Evolutionary conservation across 2,329 filamentous ascomycete species (phyloP).

Genomic region (Neophaeococcomyces mojaviensis): DNA sequence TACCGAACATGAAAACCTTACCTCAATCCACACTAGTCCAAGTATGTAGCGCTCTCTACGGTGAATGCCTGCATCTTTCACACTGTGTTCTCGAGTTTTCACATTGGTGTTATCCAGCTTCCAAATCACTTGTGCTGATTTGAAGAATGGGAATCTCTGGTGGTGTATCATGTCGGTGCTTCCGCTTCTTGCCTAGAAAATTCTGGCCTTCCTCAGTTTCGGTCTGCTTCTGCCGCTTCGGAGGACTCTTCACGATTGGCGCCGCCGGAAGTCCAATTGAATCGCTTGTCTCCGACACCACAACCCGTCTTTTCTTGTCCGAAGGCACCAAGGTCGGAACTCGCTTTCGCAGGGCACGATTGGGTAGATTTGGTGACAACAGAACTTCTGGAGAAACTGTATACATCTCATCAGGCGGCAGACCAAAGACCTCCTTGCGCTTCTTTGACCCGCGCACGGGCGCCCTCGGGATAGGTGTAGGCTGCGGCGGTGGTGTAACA

Average conservation of each 20-base stretch:
- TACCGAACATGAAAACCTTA: too few species aligned
- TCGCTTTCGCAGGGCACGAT: neutral
- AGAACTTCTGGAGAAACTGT: neutral
- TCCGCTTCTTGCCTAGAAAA: neutral
- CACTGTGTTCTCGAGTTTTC: too few species aligned
- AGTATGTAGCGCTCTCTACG: too few species aligned
- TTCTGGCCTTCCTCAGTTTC: too few species aligned
- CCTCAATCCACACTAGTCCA: too few species aligned
- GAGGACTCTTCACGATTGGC: neutral
- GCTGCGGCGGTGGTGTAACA: too few species aligned
- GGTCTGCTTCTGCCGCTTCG: neutral
- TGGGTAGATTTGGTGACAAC: neutral
- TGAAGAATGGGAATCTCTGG: neutral
- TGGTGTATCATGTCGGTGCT: neutral
- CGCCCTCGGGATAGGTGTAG: too few species aligned
- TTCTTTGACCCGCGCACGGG: neutral
- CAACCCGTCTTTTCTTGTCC: neutral
- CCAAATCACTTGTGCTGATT: too few species aligned
- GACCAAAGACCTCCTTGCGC: neutral
- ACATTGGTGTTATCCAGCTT: too few species aligned
- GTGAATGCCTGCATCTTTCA: too few species aligned
- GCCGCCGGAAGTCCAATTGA: neutral
- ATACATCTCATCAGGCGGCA: neutral
- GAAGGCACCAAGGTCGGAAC: neutral
- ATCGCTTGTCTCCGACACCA: neutral